Evolutionary conservation across 768 basidiomycete genomes (phyloP).

Genomic region (Boletellus ananiceps): DNA sequence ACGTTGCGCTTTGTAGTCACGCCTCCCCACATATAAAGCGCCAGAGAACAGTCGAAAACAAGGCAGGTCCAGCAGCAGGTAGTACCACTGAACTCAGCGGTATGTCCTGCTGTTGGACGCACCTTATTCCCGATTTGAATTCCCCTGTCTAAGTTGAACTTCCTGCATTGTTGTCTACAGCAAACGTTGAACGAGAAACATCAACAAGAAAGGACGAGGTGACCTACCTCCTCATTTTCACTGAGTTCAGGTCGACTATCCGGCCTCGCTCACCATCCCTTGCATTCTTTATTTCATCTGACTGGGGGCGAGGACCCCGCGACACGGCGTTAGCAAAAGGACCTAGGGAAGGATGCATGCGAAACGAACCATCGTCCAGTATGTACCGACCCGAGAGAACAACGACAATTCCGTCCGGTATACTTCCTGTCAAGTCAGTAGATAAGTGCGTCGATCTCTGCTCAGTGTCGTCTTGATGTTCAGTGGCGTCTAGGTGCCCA

Average conservation of each 20-base stretch:
- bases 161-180: neutral
- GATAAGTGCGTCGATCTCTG: neutral
- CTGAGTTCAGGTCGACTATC: neutral
- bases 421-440: neutral
- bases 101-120: conserved; percentile 18
- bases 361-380: neutral
- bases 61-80: conserved; percentile 18
- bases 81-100: conserved; percentile 7
- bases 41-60: conserved; percentile 3
- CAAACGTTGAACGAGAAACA: neutral
- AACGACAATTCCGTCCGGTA: no score
- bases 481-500: neutral
- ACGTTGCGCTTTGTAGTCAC: no score
- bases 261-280: neutral
- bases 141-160: neutral
- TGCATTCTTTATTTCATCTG: neutral
- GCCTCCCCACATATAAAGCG: neutral
- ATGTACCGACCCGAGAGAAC: neutral
- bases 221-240: neutral
- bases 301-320: neutral
- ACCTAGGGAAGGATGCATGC: no score
- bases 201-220: no score
- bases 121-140: conserved; percentile 14
- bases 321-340: neutral
- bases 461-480: neutral